Evolutionary conservation across 1,284 basidiomycete genomes (phyloP).

Genomic region (Trichosporon coremiiforme): DNA sequence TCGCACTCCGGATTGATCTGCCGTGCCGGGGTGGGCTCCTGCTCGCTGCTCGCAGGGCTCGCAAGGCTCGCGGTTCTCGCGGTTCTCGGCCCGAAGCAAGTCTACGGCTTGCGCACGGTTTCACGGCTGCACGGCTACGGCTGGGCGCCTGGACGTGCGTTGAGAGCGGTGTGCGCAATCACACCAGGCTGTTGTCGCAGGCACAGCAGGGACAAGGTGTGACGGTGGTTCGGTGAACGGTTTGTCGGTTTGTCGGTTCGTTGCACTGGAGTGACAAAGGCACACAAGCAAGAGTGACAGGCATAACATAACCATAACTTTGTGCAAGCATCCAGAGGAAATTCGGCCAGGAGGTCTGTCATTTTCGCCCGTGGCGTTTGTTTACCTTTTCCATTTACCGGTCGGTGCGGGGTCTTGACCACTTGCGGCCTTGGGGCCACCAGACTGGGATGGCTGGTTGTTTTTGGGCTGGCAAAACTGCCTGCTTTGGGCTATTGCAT

Average conservation of each 20-base stretch:
- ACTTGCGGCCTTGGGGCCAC: not conserved
- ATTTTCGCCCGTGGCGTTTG: constrained; percentile 16
- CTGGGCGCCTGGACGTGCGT: not conserved
- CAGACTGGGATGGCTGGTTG: not conserved
- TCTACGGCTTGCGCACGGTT: constrained; percentile 8
- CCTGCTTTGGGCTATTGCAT: not conserved
- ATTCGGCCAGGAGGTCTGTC: not conserved
- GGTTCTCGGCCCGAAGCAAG: not conserved
- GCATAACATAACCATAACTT: constrained; percentile 4
- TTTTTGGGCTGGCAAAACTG: not conserved
- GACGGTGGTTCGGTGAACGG: not conserved
- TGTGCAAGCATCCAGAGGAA: not conserved
- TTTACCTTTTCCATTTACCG: not conserved
- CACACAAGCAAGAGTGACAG: constrained; percentile 9
- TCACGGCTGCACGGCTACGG: not conserved
- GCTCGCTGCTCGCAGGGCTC: too few relatives aligned
- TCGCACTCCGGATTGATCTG: not conserved
- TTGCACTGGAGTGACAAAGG: not conserved
- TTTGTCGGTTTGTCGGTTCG: not conserved
- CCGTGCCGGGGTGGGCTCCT: not conserved
- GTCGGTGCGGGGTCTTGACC: not conserved
- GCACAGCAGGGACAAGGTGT: not conserved
- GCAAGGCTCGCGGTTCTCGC: too few relatives aligned
- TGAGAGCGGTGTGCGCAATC: not conserved
- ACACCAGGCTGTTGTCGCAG: not conserved